Evolutionary conservation across 495 filamentous ascomycete genomes (phyloP).

Genomic region (Pyrenula aspistea): DNA sequence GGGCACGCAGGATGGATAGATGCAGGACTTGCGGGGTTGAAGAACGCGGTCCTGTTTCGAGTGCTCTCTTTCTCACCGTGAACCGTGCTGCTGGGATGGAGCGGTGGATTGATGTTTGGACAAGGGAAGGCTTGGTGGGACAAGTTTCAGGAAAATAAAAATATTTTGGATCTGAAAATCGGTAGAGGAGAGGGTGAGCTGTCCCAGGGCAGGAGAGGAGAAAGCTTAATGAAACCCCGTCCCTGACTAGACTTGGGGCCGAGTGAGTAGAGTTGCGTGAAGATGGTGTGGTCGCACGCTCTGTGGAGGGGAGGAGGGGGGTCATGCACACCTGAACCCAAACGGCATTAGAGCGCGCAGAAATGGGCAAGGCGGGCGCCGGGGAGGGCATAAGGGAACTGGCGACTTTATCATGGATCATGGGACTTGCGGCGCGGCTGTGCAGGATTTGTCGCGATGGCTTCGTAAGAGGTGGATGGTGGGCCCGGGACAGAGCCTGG

Average conservation of each 20-base stretch:
- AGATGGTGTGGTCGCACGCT: background rate
- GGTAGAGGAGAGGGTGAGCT: background rate
- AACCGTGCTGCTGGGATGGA: background rate
- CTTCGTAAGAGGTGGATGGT: too few relatives aligned
- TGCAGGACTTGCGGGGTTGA: background rate
- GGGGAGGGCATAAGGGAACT: too few relatives aligned
- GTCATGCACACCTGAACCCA: too few relatives aligned
- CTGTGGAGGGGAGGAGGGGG: background rate
- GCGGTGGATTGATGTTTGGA: background rate
- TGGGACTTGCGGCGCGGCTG: too few relatives aligned
- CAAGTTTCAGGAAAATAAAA: background rate
- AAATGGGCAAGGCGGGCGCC: too few relatives aligned
- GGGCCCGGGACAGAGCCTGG: too few relatives aligned
- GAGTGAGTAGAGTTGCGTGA: background rate
- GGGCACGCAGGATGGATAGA: background rate
- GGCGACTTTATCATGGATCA: too few relatives aligned
- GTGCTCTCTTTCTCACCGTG: background rate
- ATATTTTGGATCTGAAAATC: background rate
- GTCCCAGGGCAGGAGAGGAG: background rate
- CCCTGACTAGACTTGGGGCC: background rate
- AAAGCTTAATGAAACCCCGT: background rate
- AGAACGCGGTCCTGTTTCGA: background rate
- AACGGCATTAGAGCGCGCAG: too few relatives aligned
- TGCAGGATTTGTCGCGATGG: too few relatives aligned
- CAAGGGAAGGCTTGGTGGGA: background rate